phyloP scores from a whole-genome alignment of 2,329 filamentous ascomycete species.

The Diaporthe capsici region DNA sequence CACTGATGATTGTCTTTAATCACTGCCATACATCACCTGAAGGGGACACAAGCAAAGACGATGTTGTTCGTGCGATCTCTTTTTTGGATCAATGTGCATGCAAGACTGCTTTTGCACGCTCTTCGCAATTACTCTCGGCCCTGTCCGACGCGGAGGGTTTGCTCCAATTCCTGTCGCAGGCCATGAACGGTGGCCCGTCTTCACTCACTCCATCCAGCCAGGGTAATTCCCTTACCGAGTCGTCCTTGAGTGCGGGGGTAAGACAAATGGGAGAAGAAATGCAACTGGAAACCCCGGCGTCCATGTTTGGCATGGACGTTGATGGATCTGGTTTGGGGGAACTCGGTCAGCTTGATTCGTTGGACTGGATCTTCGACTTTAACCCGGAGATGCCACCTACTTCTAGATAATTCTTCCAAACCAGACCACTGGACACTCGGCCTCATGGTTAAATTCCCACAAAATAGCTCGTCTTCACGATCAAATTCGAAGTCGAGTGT shows the following conservation, averaged over 20 bases:
- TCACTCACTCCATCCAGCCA: too few relatives aligned
- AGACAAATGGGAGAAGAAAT: not conserved
- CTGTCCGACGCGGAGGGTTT: slow-evolving; percentile 10
- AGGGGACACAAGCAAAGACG: not conserved
- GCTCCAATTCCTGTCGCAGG: slow-evolving; percentile 10
- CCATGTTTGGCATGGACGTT: slow-evolving; percentile 7
- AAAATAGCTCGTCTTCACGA: not conserved
- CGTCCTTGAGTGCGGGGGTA: not conserved
- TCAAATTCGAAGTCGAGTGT: too few relatives aligned
- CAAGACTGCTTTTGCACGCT: not conserved
- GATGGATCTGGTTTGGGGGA: not conserved
- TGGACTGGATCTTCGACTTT: slow-evolving; percentile 18
- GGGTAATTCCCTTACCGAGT: too few relatives aligned
- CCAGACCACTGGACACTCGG: too few relatives aligned
- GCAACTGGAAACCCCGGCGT: not conserved
- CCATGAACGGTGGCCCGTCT: not conserved
- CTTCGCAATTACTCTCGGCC: not conserved
- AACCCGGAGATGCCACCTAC: not conserved
- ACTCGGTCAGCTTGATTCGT: not conserved
- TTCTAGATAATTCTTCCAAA: not conserved
- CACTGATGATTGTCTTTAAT: slow-evolving; percentile 22
- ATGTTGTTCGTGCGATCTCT: not conserved
- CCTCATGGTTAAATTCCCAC: too few relatives aligned
- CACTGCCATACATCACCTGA: slow-evolving; percentile 5
- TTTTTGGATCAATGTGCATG: not conserved